Conservation (phyloP, 2,329 filamentous ascomycete species). For the Venturia aucupariae region DNA sequence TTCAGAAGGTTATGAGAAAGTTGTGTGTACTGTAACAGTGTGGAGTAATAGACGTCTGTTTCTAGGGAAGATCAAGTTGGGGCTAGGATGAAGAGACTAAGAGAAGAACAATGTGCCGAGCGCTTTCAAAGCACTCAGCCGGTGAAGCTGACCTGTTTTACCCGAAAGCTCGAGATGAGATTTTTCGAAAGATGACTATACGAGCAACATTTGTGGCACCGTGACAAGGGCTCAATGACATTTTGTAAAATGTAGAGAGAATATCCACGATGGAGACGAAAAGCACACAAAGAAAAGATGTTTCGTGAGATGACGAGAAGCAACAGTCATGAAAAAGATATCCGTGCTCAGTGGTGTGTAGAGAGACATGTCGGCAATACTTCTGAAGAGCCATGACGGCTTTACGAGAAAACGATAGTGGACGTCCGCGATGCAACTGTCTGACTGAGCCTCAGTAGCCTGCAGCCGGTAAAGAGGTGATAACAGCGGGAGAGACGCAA, state of each 20-base stretch:
- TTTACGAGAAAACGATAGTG: not conserved
- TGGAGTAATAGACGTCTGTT: no score
- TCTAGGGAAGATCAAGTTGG: no score
- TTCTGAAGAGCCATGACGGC: not conserved
- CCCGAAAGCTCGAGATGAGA: not conserved
- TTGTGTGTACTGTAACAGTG: no score
- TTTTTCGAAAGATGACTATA: not conserved
- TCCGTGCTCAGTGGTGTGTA: not conserved
- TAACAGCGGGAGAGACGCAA: not conserved
- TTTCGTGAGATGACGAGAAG: not conserved
- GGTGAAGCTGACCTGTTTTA: not conserved
- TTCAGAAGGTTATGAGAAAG: no score
- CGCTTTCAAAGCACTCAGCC: not conserved
- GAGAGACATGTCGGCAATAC: not conserved
- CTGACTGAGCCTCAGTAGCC: conserved; percentile 1
- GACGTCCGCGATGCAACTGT: conserved; percentile 1
- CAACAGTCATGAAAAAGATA: not conserved
- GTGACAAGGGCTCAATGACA: not conserved
- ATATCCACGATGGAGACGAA: no score
- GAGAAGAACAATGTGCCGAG: not conserved
- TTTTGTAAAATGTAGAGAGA: not conserved
- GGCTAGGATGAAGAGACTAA: no score
- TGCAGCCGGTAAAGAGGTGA: not conserved
- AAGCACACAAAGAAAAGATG: not conserved
- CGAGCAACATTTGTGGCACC: not conserved